Evolutionary conservation across 2,329 filamentous ascomycete species (phyloP), one percentile per base, ranked within the genome.

Genomic region (Aspergillus costaricaensis): DNA sequence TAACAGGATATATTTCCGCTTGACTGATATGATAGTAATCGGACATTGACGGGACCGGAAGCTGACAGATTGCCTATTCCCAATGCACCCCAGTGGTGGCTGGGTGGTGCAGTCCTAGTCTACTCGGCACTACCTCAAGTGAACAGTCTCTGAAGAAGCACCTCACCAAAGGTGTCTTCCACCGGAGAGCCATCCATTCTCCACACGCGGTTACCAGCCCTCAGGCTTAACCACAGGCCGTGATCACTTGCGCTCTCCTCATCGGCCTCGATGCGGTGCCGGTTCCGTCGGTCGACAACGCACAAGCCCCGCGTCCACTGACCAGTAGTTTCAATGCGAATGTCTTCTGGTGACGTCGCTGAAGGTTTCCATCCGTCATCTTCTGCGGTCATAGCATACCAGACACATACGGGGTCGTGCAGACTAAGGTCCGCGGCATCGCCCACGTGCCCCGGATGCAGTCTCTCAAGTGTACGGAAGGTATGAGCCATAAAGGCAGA

Each of bases 271-370:
- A 68, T 76, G 61, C 70, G 77, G 57, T 74, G 78, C 62, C 73
- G 78, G 47, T 76, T 78, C 60, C 95, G 84, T 38, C 87, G 83
- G 80, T 99, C 95, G 43, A 92, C 81, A 32, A 98, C 83, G 71
- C 92, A 93, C 88, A 95, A 93, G 1, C 95, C 94, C 59, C 91
- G 83, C 49, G 93, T 96, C 95, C 95, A 99, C 80, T 98, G 95
- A 1, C 94, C 95, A 2, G 85, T 80, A 0, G 92, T 96, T 79
- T 99, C 95, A 43, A 99, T 82, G 19, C 95, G 85, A 58, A 99
- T 89, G 74, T 99, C 95, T 75, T 96, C 90, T 0, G 82, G 86
- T 59, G 74, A 79, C 43, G 83, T 80, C 14, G 79, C 75, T 1
- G 84, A 81, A 15, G 83, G 62, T 58, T 67, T 71, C 78, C 78